Conservation (phyloP, 306 rosid genomes). For the Inga oerstediana region DNA sequence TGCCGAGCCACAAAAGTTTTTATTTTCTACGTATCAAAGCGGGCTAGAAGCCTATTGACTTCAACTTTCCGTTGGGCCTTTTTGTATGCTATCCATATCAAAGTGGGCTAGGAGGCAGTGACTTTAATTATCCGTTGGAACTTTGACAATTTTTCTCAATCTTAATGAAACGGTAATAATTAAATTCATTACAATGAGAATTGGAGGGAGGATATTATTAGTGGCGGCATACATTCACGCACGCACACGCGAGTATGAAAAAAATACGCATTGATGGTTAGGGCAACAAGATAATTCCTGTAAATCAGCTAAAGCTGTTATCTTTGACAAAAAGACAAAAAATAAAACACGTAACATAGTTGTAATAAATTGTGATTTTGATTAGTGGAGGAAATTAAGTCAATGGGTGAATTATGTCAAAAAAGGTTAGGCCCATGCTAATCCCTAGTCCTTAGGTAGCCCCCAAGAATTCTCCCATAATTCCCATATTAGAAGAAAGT, state of each 20-base stretch:
- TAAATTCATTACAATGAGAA: neutral
- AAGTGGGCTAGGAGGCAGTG: neutral
- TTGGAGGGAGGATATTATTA: neutral
- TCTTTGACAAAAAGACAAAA: neutral
- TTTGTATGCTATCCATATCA: too few relatives aligned
- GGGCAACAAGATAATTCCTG: neutral
- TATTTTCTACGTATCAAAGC: too few relatives aligned
- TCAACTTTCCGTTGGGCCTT: neutral
- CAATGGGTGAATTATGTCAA: neutral
- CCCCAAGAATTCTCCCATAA: neutral
- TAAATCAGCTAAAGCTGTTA: neutral
- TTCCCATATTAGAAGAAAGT: neutral
- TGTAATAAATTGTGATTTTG: neutral
- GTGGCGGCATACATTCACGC: too few relatives aligned
- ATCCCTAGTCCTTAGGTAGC: neutral
- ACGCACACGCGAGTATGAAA: too few relatives aligned
- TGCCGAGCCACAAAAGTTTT: too few relatives aligned
- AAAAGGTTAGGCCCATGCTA: neutral
- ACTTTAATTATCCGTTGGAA: neutral
- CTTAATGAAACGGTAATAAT: neutral
- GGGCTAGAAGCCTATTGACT: neutral
- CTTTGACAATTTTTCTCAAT: neutral
- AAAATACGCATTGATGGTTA: neutral
- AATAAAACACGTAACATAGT: neutral
- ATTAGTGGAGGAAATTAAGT: neutral